A percentile compares a stretch with the other conserved stretches of the same genome.
phyloP scores from a whole-genome alignment of 257 asterid genomes.

The Solanum appendiculatum region DNA sequence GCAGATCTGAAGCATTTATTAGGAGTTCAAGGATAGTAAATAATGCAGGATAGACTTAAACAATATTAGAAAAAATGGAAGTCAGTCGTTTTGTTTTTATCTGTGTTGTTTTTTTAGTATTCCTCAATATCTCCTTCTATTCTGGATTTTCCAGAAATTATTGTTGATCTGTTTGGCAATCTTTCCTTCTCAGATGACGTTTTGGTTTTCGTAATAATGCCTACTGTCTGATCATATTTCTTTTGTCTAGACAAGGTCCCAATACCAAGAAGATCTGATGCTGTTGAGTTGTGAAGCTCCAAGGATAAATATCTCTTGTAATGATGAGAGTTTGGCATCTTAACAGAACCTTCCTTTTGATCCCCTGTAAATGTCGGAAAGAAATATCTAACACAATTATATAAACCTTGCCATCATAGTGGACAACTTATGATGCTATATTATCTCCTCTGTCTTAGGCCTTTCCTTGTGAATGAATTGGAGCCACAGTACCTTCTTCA shows the following conservation, averaged over 20 bases:
- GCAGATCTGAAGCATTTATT: neutral
- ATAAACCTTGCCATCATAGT: neutral
- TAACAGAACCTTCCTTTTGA: neutral
- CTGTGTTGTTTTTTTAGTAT: neutral
- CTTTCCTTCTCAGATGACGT: neutral
- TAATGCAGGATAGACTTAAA: neutral
- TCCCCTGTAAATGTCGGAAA: neutral
- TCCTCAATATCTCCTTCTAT: neutral
- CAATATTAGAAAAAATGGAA: neutral
- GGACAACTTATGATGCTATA: neutral
- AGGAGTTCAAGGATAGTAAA: neutral
- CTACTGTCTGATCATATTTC: neutral
- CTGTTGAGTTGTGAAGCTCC: neutral
- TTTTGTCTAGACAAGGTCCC: neutral
- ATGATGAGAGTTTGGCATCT: neutral
- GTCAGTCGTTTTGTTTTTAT: neutral
- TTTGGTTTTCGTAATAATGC: neutral
- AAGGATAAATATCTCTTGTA: neutral
- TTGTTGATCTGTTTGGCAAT: neutral
- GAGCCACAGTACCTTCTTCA: constrained; percentile 82
- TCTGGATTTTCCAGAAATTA: neutral
- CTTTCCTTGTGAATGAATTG: constrained; percentile 87
- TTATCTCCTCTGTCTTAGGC: constrained; percentile 37
- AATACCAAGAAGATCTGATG: neutral
- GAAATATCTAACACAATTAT: neutral